phyloP scores from a whole-genome alignment of 495 filamentous ascomycete species.

The Oleoguttula mirabilis region DNA sequence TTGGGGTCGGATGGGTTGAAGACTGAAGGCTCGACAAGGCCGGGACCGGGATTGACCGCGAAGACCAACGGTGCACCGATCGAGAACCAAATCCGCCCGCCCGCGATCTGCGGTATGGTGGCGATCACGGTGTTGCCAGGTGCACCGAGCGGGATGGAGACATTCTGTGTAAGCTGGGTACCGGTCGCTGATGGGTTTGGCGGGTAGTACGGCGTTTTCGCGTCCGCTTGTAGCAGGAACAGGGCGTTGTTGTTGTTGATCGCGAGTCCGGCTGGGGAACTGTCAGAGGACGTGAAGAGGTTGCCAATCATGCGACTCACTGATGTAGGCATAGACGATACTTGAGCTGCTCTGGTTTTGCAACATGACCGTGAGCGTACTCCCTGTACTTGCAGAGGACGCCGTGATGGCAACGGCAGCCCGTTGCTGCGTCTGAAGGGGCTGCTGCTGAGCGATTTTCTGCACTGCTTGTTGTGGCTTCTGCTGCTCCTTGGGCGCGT shows the following conservation, averaged over 20 bases:
- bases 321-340: constrained; percentile 20
- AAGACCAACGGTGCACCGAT: constrained; percentile 31
- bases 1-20: constrained; percentile 35
- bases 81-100: constrained; percentile 35
- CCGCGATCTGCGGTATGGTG: constrained; percentile 31
- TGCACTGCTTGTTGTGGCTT: not conserved
- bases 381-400: constrained; percentile 1
- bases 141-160: constrained; percentile 27
- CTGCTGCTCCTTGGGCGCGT: not conserved
- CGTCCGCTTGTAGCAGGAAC: constrained; percentile 15
- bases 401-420: not conserved
- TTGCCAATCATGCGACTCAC: constrained; percentile 1
- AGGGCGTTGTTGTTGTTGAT: constrained; percentile 20
- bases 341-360: constrained; percentile 17
- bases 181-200: constrained; percentile 15
- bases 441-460: not conserved
- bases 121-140: constrained; percentile 30
- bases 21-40: constrained; percentile 34
- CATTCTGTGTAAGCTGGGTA: constrained; percentile 20
- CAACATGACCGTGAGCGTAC: constrained; percentile 11
- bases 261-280: constrained; percentile 13
- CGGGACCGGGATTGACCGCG: constrained; percentile 24
- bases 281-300: not conserved
- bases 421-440: not conserved
- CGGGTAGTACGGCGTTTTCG: constrained; percentile 20